Evolutionary conservation across 352 stramenopile genomes (phyloP).

Genomic region (Pythium guiyangense): DNA sequence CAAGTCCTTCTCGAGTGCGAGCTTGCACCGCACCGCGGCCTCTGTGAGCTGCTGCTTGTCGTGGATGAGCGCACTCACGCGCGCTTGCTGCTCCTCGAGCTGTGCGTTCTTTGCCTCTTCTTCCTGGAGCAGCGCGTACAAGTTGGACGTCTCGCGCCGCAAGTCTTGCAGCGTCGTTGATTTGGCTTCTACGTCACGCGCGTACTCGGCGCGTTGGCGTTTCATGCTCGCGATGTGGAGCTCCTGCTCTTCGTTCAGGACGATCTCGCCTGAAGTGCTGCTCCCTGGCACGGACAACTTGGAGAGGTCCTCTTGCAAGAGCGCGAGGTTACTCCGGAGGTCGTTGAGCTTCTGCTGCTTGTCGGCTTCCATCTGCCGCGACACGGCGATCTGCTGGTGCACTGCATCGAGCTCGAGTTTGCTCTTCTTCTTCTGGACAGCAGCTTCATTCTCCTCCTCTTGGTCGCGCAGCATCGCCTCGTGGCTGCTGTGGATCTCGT

Average conservation of each 20-base stretch:
- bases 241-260: slow-evolving; percentile 72
- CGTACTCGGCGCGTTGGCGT: slow-evolving; percentile 59
- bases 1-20: slow-evolving; percentile 56
- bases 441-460: slow-evolving; percentile 70
- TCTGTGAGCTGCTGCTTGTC: slow-evolving; percentile 62
- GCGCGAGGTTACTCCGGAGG: slow-evolving; percentile 50
- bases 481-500: slow-evolving; percentile 71
- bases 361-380: slow-evolving; percentile 55
- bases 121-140: slow-evolving; percentile 56
- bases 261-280: slow-evolving; percentile 25
- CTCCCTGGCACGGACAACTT: slow-evolving; percentile 42
- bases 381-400: slow-evolving; percentile 52
- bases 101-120: slow-evolving; percentile 57
- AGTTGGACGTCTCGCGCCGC: slow-evolving; percentile 55
- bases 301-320: slow-evolving; percentile 60
- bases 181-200: slow-evolving; percentile 68
- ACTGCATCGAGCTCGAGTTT: slow-evolving; percentile 71
- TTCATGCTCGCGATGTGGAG: slow-evolving; percentile 66
- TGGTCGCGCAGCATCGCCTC: slow-evolving; percentile 72
- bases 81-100: slow-evolving; percentile 49
- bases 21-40: slow-evolving; percentile 60
- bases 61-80: slow-evolving; percentile 35
- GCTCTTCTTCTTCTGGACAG: slow-evolving; percentile 64
- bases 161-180: slow-evolving; percentile 61
- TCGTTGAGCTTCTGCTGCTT: slow-evolving; percentile 76